Base-by-base conservation (phyloP, 306 rosid genomes). In the Urtica urens region DNA sequence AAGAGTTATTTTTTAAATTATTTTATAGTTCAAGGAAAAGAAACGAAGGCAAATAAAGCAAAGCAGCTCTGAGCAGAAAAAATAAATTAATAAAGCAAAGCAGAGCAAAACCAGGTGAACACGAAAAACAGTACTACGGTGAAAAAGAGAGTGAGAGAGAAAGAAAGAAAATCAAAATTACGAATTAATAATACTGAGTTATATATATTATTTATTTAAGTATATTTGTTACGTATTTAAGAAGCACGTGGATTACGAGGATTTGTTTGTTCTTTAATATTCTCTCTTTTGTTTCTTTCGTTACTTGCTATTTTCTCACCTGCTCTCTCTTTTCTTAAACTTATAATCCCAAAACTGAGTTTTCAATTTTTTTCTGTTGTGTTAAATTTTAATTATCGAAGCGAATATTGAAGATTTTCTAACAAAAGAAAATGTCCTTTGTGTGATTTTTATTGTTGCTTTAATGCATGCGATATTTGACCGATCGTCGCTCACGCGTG, bases 401-500 rank as follows among this genome's bases (percentile, higher is more conserved):
- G 22, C 8, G 0, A 3, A 1, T n/a, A n/a, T n/a, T n/a, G n/a
- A n/a, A n/a, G n/a, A n/a, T n/a, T n/a, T n/a, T n/a, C n/a, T n/a
- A n/a, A 43, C 31, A 34, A 24, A 26, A 45, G 40, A 29, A 58
- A 62, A 59, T 60, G 16, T 14, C 19, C 42, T 64, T 66, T 22
- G 29, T 41, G 58, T 46, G 56, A 49, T 23, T 24, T n/a, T n/a
- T 65, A 18, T 67, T 10, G n/a, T 35, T 10, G 40, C 40, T 35
- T 45, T 45, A n/a, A n/a, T 25, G 49, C 65, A 22, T 51, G 44
- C 47, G 77, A 62, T 67, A 63, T 67, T 81, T 86, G 88, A 74
- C 83, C 64, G 28, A 44, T 76, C 71, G 17, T 65, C 73, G 65
- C 80, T 65, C 73, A 69, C 80, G 97, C 93, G 80, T 78, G 97